These are phyloP conservation scores for Didymella keratinophila DNA, from an alignment of 2,329 filamentous ascomycete species.

Conservation along the genomic window DNA sequence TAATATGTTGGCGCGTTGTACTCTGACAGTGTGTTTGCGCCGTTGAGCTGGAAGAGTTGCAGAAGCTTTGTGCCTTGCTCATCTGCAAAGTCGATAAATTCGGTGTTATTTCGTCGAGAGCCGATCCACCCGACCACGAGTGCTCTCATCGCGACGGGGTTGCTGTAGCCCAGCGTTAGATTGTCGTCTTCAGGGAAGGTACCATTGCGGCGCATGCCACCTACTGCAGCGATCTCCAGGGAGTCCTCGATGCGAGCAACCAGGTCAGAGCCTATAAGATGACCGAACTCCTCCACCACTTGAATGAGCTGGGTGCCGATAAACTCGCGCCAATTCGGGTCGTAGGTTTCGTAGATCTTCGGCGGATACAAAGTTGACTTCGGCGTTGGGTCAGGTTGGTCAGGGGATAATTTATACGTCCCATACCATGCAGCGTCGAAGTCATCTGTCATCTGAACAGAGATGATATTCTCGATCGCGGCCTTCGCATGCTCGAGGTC, in stretches of 20 bases:
- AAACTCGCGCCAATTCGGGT: slow-evolving; percentile 52
- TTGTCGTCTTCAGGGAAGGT: slow-evolving; percentile 19
- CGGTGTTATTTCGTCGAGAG: slow-evolving; percentile 48
- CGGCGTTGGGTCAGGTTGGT: slow-evolving; percentile 16
- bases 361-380: slow-evolving; percentile 13
- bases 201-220: slow-evolving; percentile 19
- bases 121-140: slow-evolving; percentile 55
- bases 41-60: slow-evolving; percentile 35
- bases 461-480: slow-evolving; percentile 48
- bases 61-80: slow-evolving; percentile 43
- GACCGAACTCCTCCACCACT: slow-evolving; percentile 47
- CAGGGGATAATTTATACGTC: slow-evolving; percentile 19
- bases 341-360: slow-evolving; percentile 20
- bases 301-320: slow-evolving; percentile 50
- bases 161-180: slow-evolving; percentile 46
- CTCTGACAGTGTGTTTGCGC: slow-evolving; percentile 46
- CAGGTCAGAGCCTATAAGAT: slow-evolving; percentile 38
- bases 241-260: slow-evolving; percentile 18
- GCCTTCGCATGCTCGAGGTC: slow-evolving; percentile 50
- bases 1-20: slow-evolving; percentile 56
- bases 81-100: slow-evolving; percentile 50
- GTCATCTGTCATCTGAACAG: slow-evolving; percentile 49
- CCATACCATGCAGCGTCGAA: slow-evolving; percentile 45
- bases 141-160: slow-evolving; percentile 54
- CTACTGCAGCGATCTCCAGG: slow-evolving; percentile 16